phyloP scores from a whole-genome alignment of 352 stramenopile species.

The Pythium coloratum region DNA sequence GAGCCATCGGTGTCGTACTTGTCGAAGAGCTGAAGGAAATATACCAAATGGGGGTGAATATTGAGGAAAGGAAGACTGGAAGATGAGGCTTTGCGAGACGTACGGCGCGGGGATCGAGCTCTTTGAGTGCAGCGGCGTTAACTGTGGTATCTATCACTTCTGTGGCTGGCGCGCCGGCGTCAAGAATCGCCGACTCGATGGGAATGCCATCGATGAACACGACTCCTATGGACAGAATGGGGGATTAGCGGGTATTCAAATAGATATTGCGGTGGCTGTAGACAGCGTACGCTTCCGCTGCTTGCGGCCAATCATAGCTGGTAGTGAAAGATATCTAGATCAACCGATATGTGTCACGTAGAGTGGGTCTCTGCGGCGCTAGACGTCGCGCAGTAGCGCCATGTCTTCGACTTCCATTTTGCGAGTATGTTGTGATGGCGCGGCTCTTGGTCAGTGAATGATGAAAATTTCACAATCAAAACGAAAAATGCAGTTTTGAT shows the following conservation, averaged over 20 bases:
- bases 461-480: neutral
- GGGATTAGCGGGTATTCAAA: neutral
- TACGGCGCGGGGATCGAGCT: conserved; percentile 53
- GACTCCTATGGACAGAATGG: conserved; percentile 35
- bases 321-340: neutral
- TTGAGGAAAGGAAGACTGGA: neutral
- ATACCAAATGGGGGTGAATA: neutral
- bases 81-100: conserved; percentile 2
- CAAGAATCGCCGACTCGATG: conserved; percentile 59
- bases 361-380: neutral
- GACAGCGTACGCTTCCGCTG: conserved; percentile 49
- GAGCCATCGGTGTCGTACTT: conserved; percentile 81
- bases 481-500: neutral
- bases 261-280: neutral
- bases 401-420: neutral
- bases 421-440: neutral
- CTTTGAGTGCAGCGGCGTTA: conserved; percentile 42
- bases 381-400: neutral
- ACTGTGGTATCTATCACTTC: conserved; percentile 35
- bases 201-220: conserved; percentile 76
- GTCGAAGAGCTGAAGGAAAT: conserved; percentile 58
- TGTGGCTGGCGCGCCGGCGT: conserved; percentile 44
- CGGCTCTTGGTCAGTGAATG: neutral
- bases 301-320: conserved; percentile 50
- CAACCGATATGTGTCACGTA: neutral